Evolutionary conservation across 2,329 filamentous ascomycete species (phyloP), one percentile per base, ranked within the genome.

Genomic region (Seiridium unicorne): DNA sequence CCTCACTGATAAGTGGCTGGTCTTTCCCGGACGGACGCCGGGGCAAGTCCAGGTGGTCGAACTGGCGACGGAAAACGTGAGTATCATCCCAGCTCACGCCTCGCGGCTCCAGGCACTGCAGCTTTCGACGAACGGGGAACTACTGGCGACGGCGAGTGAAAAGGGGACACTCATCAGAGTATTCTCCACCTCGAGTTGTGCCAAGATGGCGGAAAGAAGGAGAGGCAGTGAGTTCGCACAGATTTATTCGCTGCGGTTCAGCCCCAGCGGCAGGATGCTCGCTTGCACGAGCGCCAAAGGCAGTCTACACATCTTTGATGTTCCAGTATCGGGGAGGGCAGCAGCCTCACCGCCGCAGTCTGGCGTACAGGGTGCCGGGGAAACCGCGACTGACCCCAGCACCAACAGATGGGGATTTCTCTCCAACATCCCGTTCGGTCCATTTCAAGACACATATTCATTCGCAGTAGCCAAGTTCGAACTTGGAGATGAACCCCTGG

Each of bases 241-340:
- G 58, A 90, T 98, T 65, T 97, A 91, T 76, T 94, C 91, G 2
- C 81, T 99, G 9, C 89, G 90, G 9, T 95, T 99, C 73, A 96
- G 91, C 26, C 93, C 93, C 0, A 88, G 88, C 1, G 91, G 90
- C 56, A 85, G 83, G 48, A 84, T 93, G 70, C 83, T 98, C 9
- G 95, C 95, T 34, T 94, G 93, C 63, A 98, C 94, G 1, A 97
- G 93, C 1, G 95, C 99, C 80, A 99, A 98, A 76, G 93, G 92
- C 5, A 99, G 93, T 0, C 81, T 99, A 9, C 95, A 99, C 75
- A 84, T 99, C 44, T 99, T 97, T 71, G 93, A 98, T 70, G 82
- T 97, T 1, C 89, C 89, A 3, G 83, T 84, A 61, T 77, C 80
- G 7, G 79, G 69, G 40, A 78, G 55, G 26, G n/a, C 11, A 9